Evolutionary conservation across 345 rosid genomes (phyloP), one percentile per base, ranked within the genome.

Genomic region (Aegle marmelos): DNA sequence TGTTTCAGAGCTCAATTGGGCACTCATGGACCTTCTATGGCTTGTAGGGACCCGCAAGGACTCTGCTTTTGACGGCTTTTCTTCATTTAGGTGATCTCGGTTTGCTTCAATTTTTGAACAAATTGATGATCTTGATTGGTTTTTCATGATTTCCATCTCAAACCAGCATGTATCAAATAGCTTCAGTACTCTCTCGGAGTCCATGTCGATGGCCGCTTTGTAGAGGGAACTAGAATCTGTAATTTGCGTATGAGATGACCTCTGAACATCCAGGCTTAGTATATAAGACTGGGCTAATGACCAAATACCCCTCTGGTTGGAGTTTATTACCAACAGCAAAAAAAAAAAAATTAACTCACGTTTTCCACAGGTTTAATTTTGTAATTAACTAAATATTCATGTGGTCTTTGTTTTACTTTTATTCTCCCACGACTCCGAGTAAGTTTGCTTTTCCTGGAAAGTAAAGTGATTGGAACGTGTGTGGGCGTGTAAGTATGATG

Each of bases 21-120:
- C 91, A 69, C 96, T 91, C 89, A 86, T 76, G 25, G 94, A 92
- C 86, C 91, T 78, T 28, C 48, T 58, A 45, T 82, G 85, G 33
- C 70, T 78, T 6, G 81, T 70, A 34, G 85, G 80, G 73, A 78
- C 54, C 61, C 82, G 76, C 39, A 45, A 30, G 68, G 84, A 19
- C 79, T 45, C 80, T 9, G 80, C 65, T 59, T 80, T 77, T 36
- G 67, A 36, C 34, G 73, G 7, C 9, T 63, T 70, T 70, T 77
- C 85, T 78, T 86, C 77, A 7, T 45, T 59, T 70, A 68, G 79
- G 27, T 9, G 67, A 79, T 76, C 74, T 84, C 59, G 85, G 62
- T 73, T 84, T 36, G 71, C 50, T 36, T 69, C 81, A 39, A 34
- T 74, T 70, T 28, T 39, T 9, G 79, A 57, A 9, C 74, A 27